phyloP scores from a whole-genome alignment of 768 basidiomycete genomes.

The Pulveroboletus frians region DNA sequence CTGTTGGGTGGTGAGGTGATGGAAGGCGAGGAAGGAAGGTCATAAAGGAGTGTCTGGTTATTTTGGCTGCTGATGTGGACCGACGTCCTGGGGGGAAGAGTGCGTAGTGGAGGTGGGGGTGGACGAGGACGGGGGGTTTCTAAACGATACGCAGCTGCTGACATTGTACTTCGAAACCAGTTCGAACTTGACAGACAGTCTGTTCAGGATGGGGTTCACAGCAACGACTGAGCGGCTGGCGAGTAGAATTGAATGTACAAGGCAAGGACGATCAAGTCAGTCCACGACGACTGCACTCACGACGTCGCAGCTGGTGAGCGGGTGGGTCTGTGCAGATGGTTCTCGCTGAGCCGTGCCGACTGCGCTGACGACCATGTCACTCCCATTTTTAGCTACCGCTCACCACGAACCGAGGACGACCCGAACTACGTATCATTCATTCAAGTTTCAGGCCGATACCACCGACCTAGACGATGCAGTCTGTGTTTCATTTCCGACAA shows the following conservation, averaged over 20 bases:
- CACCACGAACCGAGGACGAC: slow-evolving; percentile 7
- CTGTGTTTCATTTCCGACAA: not conserved
- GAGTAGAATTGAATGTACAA: slow-evolving; percentile 16
- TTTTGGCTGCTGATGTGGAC: slow-evolving; percentile 40
- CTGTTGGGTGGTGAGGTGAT: slow-evolving; percentile 53
- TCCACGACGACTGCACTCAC: slow-evolving; percentile 1
- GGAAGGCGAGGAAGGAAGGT: slow-evolving; percentile 58
- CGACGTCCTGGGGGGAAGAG: slow-evolving; percentile 43
- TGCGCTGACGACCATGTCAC: slow-evolving; percentile 30
- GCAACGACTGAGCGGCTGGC: slow-evolving; percentile 14
- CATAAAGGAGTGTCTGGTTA: slow-evolving; percentile 67
- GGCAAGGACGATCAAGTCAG: slow-evolving; percentile 8
- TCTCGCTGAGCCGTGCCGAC: slow-evolving; percentile 25
- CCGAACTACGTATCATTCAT: slow-evolving; percentile 5
- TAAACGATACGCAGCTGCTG: slow-evolving; percentile 57
- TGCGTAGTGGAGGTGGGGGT: slow-evolving; percentile 55
- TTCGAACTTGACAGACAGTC: slow-evolving; percentile 22
- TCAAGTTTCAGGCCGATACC: not conserved
- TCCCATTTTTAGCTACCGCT: slow-evolving; percentile 17
- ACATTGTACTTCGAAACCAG: slow-evolving; percentile 45
- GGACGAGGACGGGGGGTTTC: slow-evolving; percentile 58
- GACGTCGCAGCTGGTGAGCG: slow-evolving; percentile 7
- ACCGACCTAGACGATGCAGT: not conserved
- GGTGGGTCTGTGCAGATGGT: slow-evolving; percentile 14
- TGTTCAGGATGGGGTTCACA: not conserved